Base-by-base conservation (phyloP, 345 rosid species). In the Corchorus capsularis region DNA sequence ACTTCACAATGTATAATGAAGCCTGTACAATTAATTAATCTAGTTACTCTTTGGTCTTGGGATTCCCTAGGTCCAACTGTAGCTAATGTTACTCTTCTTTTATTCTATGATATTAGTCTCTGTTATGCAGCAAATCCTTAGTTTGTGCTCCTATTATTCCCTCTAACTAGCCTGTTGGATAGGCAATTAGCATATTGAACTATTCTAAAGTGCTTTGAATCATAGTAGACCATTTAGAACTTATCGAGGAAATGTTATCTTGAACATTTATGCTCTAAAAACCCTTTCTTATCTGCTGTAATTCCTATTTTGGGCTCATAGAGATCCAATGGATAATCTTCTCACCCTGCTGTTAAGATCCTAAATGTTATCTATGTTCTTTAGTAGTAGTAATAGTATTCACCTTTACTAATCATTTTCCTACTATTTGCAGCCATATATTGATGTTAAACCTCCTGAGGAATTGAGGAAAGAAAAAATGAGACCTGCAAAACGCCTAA, bases 401-500 rank as follows among this genome's bases (percentile, higher is more conserved):
- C 45, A 16, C 1, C 35, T 76, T 49, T 20, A 60, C 19, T 53
- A 79, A 45, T 55, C 41, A 35, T 53, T 53, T 77, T 66, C 53
- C 53, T 66, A 15, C 69, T 73, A 3, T 59, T 59, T 84, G 91
- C 97, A 95, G 99, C 94, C 97, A 41, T 88, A 88, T 78, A 71
- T 87, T 61, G 92, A 92, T 46, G 71, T 80, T 11, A 90, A 86
- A 79, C 72, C 86, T 47, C 76, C 80, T 0, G 93, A 93, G 76
- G 97, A 89, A 72, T 13, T 79, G 34, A 84, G 87, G 86, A 93
- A 93, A 84, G 98, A 87, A 78, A 74, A 83, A 6, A 45, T 64
- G 67, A 85, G 85, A 76, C 86, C 89, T 19, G 75, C 96, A 8
- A 95, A 93, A 82, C 93, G 96, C 50, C 39, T 71, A 63, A 93